A percentile compares a stretch with the other conserved stretches of the same genome.
Conservation (phyloP, 495 filamentous ascomycete genomes). For the Xylaria bambusicola region DNA sequence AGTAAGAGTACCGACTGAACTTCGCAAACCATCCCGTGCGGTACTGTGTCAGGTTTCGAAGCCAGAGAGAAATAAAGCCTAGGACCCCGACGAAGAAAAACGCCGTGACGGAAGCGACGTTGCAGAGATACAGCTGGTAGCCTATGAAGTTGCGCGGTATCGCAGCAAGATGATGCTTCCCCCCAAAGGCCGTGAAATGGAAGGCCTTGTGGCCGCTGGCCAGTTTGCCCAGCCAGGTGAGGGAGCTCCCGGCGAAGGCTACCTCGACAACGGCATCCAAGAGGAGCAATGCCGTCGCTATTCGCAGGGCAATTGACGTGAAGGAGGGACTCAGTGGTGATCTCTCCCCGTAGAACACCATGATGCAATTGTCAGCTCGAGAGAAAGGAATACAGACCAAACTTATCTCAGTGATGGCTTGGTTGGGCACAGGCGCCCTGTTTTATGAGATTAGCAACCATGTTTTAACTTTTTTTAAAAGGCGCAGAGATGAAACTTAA, state of each 20-base stretch:
- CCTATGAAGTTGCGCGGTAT: constrained; percentile 44
- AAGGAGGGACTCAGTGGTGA: background rate
- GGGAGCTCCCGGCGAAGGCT: constrained; percentile 50
- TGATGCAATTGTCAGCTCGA: background rate
- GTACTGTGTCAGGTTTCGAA: constrained; percentile 29
- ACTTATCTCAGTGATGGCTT: no score
- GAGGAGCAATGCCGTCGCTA: constrained; percentile 28
- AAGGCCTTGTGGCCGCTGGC: constrained; percentile 32
- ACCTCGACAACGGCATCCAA: constrained; percentile 50
- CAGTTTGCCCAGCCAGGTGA: constrained; percentile 46
- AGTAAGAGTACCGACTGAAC: constrained; percentile 33
- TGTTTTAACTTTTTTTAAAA: no score
- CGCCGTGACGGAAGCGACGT: constrained; percentile 53
- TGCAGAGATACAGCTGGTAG: constrained; percentile 52
- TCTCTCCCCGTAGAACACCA: background rate
- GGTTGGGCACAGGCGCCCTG: no score
- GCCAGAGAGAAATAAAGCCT: constrained; percentile 42
- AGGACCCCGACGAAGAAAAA: constrained; percentile 51
- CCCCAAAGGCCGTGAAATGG: constrained; percentile 31
- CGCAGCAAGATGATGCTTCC: constrained; percentile 39
- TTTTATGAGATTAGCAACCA: no score
- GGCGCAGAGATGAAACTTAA: no score
- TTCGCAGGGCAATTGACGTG: constrained; percentile 1
- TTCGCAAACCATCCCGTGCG: constrained; percentile 22
- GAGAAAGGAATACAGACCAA: no score